phyloP scores from a whole-genome alignment of 768 basidiomycete species.

The Psilocybe sp. region DNA sequence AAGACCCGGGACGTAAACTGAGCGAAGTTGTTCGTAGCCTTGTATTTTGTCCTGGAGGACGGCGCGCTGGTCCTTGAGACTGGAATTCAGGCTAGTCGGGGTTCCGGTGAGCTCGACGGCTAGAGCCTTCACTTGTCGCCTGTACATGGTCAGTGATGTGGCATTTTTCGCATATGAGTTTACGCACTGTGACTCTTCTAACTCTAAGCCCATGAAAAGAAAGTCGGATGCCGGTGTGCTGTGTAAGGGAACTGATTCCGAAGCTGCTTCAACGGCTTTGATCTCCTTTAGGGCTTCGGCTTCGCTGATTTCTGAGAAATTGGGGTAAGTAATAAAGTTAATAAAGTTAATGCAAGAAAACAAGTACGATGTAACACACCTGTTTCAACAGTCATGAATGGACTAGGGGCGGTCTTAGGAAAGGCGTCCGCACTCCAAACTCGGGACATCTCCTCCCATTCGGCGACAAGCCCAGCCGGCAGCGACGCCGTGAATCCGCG shows the following conservation, averaged over 20 bases:
- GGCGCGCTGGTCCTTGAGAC: too few species aligned
- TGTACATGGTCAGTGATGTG: too few species aligned
- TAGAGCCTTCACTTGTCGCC: too few species aligned
- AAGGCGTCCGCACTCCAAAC: conserved; percentile 3
- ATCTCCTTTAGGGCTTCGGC: not conserved
- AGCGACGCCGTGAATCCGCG: conserved; percentile 3
- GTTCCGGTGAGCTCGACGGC: too few species aligned
- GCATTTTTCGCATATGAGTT: too few species aligned
- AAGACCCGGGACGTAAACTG: too few species aligned
- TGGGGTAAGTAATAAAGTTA: not conserved
- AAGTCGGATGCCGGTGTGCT: not conserved
- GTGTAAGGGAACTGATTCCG: too few species aligned
- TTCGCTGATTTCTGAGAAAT: not conserved
- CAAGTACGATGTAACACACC: too few species aligned
- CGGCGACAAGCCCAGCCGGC: not conserved
- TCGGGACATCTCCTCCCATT: not conserved
- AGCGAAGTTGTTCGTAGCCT: too few species aligned
- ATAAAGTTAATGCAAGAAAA: not conserved
- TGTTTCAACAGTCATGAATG: not conserved
- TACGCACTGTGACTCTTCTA: conserved; percentile 6
- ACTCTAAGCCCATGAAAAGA: conserved; percentile 1
- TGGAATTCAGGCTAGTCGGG: too few species aligned
- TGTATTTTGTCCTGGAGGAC: too few species aligned
- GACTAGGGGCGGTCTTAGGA: not conserved
- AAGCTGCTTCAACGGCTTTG: not conserved